phyloP scores from a whole-genome alignment of 2,329 filamentous ascomycete species.

The Apiospora pterosperma region DNA sequence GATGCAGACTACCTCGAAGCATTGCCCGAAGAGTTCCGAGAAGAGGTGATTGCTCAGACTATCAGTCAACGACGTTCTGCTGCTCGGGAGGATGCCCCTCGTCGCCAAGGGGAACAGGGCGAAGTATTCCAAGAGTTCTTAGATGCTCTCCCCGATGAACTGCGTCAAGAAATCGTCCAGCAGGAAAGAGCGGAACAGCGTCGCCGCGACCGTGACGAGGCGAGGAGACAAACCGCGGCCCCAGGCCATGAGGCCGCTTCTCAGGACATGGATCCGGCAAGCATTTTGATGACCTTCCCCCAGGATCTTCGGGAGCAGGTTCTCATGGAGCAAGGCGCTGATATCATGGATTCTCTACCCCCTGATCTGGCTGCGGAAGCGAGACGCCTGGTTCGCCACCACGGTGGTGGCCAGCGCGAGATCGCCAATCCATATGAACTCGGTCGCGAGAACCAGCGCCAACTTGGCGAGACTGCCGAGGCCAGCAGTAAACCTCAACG shows the following conservation, averaged over 20 bases:
- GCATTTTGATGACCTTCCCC: conserved; percentile 87
- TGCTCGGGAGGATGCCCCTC: conserved; percentile 63
- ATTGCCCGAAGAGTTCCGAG: conserved; percentile 93
- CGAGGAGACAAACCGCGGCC: conserved; percentile 62
- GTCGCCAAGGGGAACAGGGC: conserved; percentile 50
- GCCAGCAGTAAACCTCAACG: conserved; percentile 64
- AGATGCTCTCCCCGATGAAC: conserved; percentile 84
- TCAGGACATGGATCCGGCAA: conserved; percentile 84
- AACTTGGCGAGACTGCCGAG: conserved; percentile 22
- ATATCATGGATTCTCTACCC: conserved; percentile 78
- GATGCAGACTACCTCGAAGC: conserved; percentile 92
- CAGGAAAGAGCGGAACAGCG: conserved; percentile 88
- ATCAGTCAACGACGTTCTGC: conserved; percentile 79
- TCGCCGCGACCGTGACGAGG: conserved; percentile 79
- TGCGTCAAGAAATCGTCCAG: conserved; percentile 85
- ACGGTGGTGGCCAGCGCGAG: conserved; percentile 14
- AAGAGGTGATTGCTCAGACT: conserved; percentile 92
- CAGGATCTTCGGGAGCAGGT: conserved; percentile 82
- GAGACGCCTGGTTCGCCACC: conserved; percentile 57
- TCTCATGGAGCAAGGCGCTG: conserved; percentile 86
- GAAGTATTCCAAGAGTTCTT: conserved; percentile 93
- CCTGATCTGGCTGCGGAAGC: conserved; percentile 85
- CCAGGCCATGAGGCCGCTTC: conserved; percentile 44
- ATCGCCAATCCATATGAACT: conserved; percentile 18
- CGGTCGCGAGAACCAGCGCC: conserved; percentile 41